These are phyloP conservation scores for Jacaranda copaia DNA, from an alignment of 257 asterid genomes.

Conservation along the genomic window DNA sequence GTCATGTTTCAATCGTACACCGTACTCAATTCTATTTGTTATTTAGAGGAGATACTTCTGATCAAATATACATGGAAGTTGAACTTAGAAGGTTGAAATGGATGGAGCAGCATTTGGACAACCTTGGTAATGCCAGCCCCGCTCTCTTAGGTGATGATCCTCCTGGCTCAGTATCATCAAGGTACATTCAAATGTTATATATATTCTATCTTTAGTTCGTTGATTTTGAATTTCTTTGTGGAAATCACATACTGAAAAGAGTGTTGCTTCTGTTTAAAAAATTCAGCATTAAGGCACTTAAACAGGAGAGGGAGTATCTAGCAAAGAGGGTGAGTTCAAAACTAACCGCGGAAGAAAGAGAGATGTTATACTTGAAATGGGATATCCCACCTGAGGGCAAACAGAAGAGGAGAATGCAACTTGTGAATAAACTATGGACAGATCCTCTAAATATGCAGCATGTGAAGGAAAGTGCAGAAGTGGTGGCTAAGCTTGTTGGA, in stretches of 20 bases:
- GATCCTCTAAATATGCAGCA: slow-evolving; percentile 85
- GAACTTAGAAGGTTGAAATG: slow-evolving; percentile 87
- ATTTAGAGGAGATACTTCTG: slow-evolving; percentile 83
- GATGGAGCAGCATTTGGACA: slow-evolving; percentile 91
- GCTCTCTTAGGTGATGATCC: slow-evolving; percentile 96
- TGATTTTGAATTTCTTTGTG: neutral
- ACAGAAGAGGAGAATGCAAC: slow-evolving; percentile 77
- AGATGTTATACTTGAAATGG: slow-evolving; percentile 81
- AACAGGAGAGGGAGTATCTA: slow-evolving; percentile 88
- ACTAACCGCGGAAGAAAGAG: slow-evolving; percentile 81
- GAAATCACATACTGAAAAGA: neutral
- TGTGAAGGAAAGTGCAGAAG: slow-evolving; percentile 83
- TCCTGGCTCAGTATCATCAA: slow-evolving; percentile 83
- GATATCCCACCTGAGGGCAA: slow-evolving; percentile 78
- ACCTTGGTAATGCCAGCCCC: slow-evolving; percentile 97
- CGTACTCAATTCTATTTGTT: slow-evolving; percentile 88
- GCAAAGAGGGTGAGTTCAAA: slow-evolving; percentile 89
- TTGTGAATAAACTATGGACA: slow-evolving; percentile 84
- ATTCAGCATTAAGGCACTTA: slow-evolving; percentile 84
- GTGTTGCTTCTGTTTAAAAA: neutral
- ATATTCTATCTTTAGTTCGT: no score
- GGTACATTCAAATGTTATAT: slow-evolving; percentile 47
- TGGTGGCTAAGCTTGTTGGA: slow-evolving; percentile 93
- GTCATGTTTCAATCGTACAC: slow-evolving; percentile 89
- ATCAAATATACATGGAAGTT: slow-evolving; percentile 93